A percentile compares a stretch with the other conserved stretches of the same genome.
Conservation (phyloP, 306 rosid genomes). For the apple (Malus domestica) region ASM211411v1 NC_041804.1:22665001-22665500, state of each 20-base stretch:
- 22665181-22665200: conserved; percentile 84
- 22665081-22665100: conserved; percentile 98
- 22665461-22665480: background rate
- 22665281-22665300: background rate
- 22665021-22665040: background rate
- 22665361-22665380: conserved; percentile 86
- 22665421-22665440: background rate
- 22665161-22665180: conserved; percentile 84
- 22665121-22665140: conserved; percentile 69
- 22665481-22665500: conserved; percentile 27
- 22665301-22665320: background rate
- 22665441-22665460: background rate
- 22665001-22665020: background rate
- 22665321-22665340: conserved; percentile 56
- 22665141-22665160: conserved; percentile 62
- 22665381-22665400: conserved; percentile 85
- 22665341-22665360: conserved; percentile 75
- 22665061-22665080: conserved; percentile 6
- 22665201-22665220: conserved; percentile 59
- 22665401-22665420: conserved; percentile 5
- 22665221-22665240: background rate
- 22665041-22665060: background rate
- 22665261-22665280: no score
- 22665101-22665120: conserved; percentile 56
- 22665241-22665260: background rate